These are phyloP conservation scores for Alternaria longipes DNA, from an alignment of 2,329 filamentous ascomycete genomes.

Conservation along the genomic window DNA sequence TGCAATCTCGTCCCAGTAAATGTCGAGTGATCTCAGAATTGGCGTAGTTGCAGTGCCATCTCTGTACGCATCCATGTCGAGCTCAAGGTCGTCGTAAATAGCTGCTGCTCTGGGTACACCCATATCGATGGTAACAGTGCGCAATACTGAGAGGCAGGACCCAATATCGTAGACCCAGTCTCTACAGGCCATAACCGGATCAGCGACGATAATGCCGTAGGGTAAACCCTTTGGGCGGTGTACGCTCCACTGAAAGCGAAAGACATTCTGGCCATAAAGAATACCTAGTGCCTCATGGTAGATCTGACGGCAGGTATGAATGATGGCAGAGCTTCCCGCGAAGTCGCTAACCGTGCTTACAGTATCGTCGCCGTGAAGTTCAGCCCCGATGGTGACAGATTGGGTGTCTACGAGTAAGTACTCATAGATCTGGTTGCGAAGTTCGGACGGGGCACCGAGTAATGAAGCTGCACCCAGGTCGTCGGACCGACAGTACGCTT, in stretches of 20 bases:
- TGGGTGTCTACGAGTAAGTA: too few species aligned
- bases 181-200: background rate
- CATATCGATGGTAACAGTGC: background rate
- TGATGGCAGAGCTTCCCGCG: background rate
- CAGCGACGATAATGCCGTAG: too few species aligned
- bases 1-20: too few species aligned
- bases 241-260: background rate
- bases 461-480: background rate
- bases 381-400: too few species aligned
- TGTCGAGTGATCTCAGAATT: too few species aligned
- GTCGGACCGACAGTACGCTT: fast-evolving
- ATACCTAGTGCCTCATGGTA: background rate
- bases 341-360: background rate
- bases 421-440: background rate
- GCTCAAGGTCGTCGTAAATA: too few species aligned
- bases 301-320: background rate
- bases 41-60: too few species aligned
- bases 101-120: too few species aligned
- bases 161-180: background rate
- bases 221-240: too few species aligned
- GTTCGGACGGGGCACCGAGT: background rate
- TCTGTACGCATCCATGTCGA: too few species aligned
- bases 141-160: background rate
- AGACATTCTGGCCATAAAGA: background rate
- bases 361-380: too few species aligned